Evolutionary conservation across 306 rosid genomes (phyloP).

Genomic region (Fagus crenata): DNA sequence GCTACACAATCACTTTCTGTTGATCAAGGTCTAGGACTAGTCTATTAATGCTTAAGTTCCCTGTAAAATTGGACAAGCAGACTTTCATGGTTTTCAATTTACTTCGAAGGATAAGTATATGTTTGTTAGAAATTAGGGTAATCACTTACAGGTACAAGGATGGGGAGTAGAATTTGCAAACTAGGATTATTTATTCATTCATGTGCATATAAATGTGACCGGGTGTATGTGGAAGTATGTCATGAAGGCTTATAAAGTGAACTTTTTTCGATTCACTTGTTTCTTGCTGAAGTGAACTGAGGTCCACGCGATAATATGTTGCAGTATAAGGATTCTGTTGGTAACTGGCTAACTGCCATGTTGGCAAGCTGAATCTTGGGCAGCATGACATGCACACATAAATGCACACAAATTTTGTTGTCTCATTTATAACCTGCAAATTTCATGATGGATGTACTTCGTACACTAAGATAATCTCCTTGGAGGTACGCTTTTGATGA

Average conservation of each 20-base stretch:
- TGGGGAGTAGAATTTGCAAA: not conserved
- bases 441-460: not conserved
- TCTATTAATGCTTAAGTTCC: not conserved
- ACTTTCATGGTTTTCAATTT: not conserved
- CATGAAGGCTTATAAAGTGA: not conserved
- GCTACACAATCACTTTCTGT: not conserved
- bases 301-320: not conserved
- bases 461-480: not conserved
- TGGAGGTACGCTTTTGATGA: slow-evolving; percentile 14
- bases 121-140: not conserved
- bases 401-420: not conserved
- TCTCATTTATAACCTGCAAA: not conserved
- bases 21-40: not conserved
- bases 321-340: not conserved
- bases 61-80: not conserved
- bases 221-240: not conserved
- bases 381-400: not conserved
- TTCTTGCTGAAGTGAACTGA: not conserved
- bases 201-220: not conserved
- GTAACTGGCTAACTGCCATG: not conserved
- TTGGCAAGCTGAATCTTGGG: not conserved
- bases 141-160: not conserved
- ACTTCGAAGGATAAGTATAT: not conserved
- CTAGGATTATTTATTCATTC: not conserved
- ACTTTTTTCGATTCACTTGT: not conserved